Percentiles rank a stretch among this genome's conserved stretches.
Evolutionary conservation across 139 green algal species (phyloP).

Genomic region (Pseudopediastrum boryanum): DNA sequence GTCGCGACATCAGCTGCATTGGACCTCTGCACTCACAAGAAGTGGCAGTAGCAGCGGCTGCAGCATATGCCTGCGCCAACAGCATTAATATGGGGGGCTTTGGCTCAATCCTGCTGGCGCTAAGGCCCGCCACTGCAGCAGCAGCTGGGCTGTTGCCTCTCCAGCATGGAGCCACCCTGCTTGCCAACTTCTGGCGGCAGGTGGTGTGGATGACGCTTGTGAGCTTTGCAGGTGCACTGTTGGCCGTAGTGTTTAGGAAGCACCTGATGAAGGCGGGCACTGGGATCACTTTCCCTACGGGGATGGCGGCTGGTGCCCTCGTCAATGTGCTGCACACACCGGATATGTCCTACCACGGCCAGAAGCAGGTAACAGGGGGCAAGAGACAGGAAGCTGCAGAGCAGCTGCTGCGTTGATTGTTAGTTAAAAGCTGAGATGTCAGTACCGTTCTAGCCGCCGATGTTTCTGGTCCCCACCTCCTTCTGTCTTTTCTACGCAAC

Average conservation of each 20-base stretch:
- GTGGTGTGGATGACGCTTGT: slow-evolving; percentile 30
- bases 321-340: slow-evolving; percentile 38
- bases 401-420: no score
- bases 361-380: slow-evolving; percentile 39
- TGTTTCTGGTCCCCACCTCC: no score
- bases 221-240: slow-evolving; percentile 8
- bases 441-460: no score
- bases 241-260: slow-evolving; percentile 34
- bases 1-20: slow-evolving; percentile 35
- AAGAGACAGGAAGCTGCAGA: no score
- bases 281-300: slow-evolving; percentile 29
- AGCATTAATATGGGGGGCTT: slow-evolving; percentile 15
- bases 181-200: neutral
- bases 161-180: neutral
- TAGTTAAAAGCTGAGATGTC: no score
- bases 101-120: slow-evolving; percentile 21
- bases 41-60: slow-evolving; percentile 23
- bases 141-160: neutral
- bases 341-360: slow-evolving; percentile 29
- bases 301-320: slow-evolving; percentile 19
- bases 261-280: slow-evolving; percentile 2
- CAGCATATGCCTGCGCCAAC: slow-evolving; percentile 21
- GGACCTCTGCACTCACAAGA: slow-evolving; percentile 13
- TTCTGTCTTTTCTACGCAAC: no score
- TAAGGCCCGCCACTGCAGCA: neutral